phyloP scores from a whole-genome alignment of 371 early-diverging fungal species.

The Lichtheimia corymbifera region DNA sequence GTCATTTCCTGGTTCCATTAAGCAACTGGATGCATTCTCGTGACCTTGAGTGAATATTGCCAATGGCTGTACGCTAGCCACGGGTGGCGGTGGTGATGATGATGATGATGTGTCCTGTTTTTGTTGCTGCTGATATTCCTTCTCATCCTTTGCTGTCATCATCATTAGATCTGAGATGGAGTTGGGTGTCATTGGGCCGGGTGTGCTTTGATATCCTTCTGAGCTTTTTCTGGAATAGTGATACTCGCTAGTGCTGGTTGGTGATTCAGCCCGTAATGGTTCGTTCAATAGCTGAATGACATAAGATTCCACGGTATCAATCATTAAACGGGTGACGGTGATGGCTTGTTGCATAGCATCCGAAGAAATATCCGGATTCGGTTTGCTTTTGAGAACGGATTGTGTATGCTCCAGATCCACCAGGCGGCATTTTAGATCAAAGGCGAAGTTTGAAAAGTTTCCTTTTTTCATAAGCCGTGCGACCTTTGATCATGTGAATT shows the following conservation, averaged over 20 bases:
- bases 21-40: conserved; percentile 1
- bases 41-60: conserved; percentile 22
- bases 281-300: conserved; percentile 21
- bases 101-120: neutral
- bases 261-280: conserved; percentile 2
- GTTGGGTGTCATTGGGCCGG: conserved; percentile 1
- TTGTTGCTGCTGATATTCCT: neutral
- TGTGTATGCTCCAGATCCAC: conserved; percentile 57
- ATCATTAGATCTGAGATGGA: conserved; percentile 4
- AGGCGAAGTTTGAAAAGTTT: conserved; percentile 56
- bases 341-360: conserved; percentile 43
- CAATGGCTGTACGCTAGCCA: conserved; percentile 2
- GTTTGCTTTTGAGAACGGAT: neutral
- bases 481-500: conserved; percentile 22
- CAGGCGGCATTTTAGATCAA: conserved; percentile 52
- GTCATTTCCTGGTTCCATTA: conserved; percentile 7
- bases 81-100: neutral
- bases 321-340: conserved; percentile 33
- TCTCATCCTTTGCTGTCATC: neutral
- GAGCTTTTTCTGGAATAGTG: neutral
- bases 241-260: neutral
- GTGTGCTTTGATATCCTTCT: conserved; percentile 3
- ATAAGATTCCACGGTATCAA: conserved; percentile 38
- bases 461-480: conserved; percentile 57
- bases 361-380: conserved; percentile 16